Base-by-base conservation (phyloP, 345 rosid species). In the Tarenaya hassleriana region DNA sequence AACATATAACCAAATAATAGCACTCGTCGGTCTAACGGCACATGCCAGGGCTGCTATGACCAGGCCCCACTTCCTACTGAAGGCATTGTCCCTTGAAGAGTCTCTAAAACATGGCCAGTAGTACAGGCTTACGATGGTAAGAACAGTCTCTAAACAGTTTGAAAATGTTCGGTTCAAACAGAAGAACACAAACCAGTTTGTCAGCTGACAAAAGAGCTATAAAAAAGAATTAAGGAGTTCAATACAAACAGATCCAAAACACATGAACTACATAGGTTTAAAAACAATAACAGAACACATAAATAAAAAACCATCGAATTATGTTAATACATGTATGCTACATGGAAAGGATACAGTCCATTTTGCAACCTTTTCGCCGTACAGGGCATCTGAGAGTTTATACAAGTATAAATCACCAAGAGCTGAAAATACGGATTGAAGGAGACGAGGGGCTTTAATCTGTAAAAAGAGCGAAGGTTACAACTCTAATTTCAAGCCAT, bases 161-260 rank as follows among this genome's bases (percentile, higher is more conserved):
- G 98, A 85, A 60, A 92, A 78, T 16, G 97, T 92, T 15, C 98
- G 91, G 55, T 77, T 80, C 66, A 92, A 68, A 67, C 95, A 92
- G 79, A 77, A 92, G 70, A 88, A 88, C 66, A 77, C 61, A 66
- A 92, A 88, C 98, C 95, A 88, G 62, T 92, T 92, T 44, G 76
- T 34, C 83, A 81, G 46, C 68, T 85, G 88, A 69, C 78, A 81
- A 69, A 83, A 79, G 61, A 92, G 82, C 94, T 88, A 67, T 12
- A 37, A 34, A 24, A 58, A 32, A 38, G 29, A 24, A 82, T 83
- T 63, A 85, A 88, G 95, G 69, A 40, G 16, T 51, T 38, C 46
- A 58, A 24, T 24, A 24, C 29, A 24, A n/a, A 5, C 40, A 3
- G 24, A 65, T 20, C 19, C 42, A 42, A 56, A 49, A 14, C 46